Evolutionary conservation across 2,329 filamentous ascomycete species (phyloP), one percentile per base, ranked within the genome.

Genomic region (Madurella mycetomatis): DNA sequence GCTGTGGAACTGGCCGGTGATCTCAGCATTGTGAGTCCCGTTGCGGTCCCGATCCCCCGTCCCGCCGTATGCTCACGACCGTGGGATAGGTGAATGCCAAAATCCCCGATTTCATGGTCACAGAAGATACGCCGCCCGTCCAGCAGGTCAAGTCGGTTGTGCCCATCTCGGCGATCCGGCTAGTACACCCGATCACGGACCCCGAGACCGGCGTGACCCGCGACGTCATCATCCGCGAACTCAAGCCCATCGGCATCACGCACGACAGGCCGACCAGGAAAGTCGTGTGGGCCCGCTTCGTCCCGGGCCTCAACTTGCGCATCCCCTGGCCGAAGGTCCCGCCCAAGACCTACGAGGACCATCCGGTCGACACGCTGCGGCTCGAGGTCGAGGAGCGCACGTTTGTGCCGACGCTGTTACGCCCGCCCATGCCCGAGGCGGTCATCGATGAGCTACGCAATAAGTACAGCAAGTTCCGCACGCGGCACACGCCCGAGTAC

Each of bases 391-490:
- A 95, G 66, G 79, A 83, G 59, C 78, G 76, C 65, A 89, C 88
- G 1, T 96, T 88, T 68, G 77, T 86, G 51, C 91, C 92, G n/a
- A 88, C 84, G 37, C 77, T 97, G 19, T 76, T 91, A 30, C 76
- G 80, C 15, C 80, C 88, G 25, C 92, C 92, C 13, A 90, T 96
- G 80, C 91, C 92, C 5, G 72, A 77, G 31, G 74, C 72, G n/a
- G 81, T 96, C 39, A 80, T 95, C 61, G 85, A 96, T 69, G 92
- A 97, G 76, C 77, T 97, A 67, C 81, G 91, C 67, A 87, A 88
- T 76, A 87, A 85, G 68, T 95, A 86, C 79, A 88, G 86, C 63
- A 83, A 81, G 65, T 94, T 92, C 82, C 80, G 91, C 66, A 90
- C 85, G 50, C 79, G 89, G 46, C 90, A 95, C 73, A 87, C 91